Conservation (phyloP, 768 basidiomycete genomes). For the Lyophyllum decastes region DNA sequence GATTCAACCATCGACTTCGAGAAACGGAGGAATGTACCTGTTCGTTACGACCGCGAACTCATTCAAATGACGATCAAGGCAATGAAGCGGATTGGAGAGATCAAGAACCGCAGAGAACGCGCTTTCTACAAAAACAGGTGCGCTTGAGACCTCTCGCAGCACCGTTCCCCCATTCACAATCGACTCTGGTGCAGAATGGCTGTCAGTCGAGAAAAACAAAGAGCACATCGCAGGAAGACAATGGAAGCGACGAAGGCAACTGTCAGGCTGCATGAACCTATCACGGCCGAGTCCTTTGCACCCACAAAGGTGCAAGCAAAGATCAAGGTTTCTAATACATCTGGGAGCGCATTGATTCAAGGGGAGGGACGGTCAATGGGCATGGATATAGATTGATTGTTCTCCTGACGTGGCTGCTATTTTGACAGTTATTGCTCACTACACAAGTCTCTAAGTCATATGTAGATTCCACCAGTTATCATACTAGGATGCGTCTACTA, state of each 20-base stretch:
- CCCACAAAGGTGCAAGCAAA: constrained; percentile 67
- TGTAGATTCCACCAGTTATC: constrained; percentile 2
- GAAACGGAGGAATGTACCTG: constrained; percentile 96
- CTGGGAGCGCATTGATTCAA: constrained; percentile 72
- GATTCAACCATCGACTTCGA: constrained; percentile 99
- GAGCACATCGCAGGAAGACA: constrained; percentile 68
- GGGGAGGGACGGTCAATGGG: constrained; percentile 89
- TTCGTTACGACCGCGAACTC: constrained; percentile 94
- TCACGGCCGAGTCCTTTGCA: constrained; percentile 41
- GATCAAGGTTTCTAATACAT: constrained; percentile 69
- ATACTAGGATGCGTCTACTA: constrained; percentile 10
- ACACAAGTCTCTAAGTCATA: neutral
- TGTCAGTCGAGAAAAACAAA: constrained; percentile 75
- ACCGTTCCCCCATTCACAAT: neutral
- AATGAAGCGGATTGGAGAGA: constrained; percentile 94
- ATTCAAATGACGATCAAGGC: constrained; percentile 92
- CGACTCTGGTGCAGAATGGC: constrained; percentile 66
- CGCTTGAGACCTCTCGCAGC: constrained; percentile 15
- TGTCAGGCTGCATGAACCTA: constrained; percentile 68
- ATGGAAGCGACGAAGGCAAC: constrained; percentile 58
- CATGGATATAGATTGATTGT: constrained; percentile 77
- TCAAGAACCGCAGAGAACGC: constrained; percentile 85
- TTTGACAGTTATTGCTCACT: neutral
- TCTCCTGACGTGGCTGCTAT: neutral
- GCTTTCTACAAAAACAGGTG: constrained; percentile 96